Conservation (phyloP, 2,329 filamentous ascomycete genomes). For the Lasiodiplodia sp. region DNA sequence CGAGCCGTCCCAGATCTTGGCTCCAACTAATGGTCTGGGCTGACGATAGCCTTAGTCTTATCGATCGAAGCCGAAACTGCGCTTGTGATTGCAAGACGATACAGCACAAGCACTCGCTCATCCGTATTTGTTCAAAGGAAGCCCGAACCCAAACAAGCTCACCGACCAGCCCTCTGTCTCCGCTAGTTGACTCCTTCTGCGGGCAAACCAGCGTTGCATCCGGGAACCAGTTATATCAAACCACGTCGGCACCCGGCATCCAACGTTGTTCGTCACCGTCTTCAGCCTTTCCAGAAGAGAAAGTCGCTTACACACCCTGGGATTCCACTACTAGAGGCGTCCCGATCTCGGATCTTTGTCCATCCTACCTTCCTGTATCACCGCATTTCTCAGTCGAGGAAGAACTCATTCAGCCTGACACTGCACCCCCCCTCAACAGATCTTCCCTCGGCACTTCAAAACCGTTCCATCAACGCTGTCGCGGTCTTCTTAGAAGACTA, state of each 20-base stretch:
- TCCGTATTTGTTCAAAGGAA: background rate
- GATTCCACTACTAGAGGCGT: background rate
- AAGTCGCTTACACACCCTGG: background rate
- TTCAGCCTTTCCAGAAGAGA: background rate
- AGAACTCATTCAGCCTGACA: background rate
- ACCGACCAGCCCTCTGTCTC: background rate
- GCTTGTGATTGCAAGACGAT: background rate
- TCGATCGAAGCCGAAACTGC: slow-evolving; percentile 8
- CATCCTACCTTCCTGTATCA: background rate
- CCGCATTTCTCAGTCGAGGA: background rate
- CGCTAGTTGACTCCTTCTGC: background rate
- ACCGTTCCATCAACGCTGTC: background rate
- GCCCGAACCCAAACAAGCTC: background rate
- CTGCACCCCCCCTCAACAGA: background rate
- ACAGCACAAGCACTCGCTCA: background rate
- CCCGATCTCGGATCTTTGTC: background rate
- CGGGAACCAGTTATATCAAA: background rate
- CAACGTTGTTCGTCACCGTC: background rate
- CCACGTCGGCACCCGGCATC: background rate
- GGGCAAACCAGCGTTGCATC: background rate
- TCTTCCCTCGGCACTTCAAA: background rate
- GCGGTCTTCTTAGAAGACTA: background rate
- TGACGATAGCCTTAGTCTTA: slow-evolving; percentile 20
- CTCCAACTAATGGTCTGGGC: slow-evolving; percentile 4
- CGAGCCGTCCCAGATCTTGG: background rate